Evolutionary conservation across 1,139 yeast species (phyloP).

Genomic region (Waltiozyma sp.): DNA sequence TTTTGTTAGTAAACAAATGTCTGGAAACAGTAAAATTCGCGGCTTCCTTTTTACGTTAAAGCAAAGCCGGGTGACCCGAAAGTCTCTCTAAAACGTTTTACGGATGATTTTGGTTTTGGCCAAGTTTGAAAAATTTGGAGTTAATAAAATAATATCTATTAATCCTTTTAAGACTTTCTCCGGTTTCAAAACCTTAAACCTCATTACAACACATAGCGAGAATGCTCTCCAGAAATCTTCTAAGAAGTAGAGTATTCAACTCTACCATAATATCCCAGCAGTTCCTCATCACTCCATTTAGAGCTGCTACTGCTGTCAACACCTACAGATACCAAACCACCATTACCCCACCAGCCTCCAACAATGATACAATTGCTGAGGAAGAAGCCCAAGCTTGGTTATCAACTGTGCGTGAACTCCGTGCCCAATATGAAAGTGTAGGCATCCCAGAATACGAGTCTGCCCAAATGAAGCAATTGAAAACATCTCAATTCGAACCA

Average conservation of each 20-base stretch:
- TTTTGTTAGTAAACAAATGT: too few relatives aligned
- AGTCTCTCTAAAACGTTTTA: too few relatives aligned
- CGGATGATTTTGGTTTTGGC: neutral
- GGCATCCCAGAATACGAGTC: conserved; percentile 14
- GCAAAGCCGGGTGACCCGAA: neutral
- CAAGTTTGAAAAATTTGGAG: neutral
- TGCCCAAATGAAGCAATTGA: conserved; percentile 11
- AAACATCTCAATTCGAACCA: conserved; percentile 13
- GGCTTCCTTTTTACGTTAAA: too few relatives aligned
- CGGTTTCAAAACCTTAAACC: neutral
- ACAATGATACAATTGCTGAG: conserved; percentile 1
- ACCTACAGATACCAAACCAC: neutral
- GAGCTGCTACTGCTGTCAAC: neutral
- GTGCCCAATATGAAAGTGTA: conserved; percentile 11
- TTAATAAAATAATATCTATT: neutral
- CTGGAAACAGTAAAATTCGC: neutral
- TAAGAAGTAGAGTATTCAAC: neutral
- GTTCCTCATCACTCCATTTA: neutral
- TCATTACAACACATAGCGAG: neutral
- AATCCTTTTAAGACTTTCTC: neutral
- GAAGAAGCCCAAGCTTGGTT: conserved; percentile 18
- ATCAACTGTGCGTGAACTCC: conserved; percentile 12
- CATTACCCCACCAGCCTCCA: neutral
- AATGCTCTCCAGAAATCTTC: neutral
- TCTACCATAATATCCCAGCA: neutral